Conservation (phyloP, 2,329 filamentous ascomycete genomes). For the Ceratocystis smalleyi region DNA sequence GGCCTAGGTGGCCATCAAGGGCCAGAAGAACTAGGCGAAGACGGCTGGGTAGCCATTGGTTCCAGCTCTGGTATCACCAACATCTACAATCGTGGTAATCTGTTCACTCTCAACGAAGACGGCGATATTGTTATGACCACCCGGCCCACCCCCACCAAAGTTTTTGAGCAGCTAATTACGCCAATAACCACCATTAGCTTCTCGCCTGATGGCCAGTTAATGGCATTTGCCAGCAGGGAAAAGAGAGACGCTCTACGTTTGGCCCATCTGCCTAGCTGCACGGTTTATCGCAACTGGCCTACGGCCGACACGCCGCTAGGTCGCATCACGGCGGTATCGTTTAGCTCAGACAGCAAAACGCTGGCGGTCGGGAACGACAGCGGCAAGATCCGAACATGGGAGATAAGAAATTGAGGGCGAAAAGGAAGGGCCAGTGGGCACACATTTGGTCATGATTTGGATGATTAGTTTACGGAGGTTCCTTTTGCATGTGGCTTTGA, state of each 20-base stretch:
- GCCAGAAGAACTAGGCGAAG: constrained; percentile 49
- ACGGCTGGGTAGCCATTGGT: constrained; percentile 80
- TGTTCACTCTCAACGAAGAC: constrained; percentile 32
- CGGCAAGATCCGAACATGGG: constrained; percentile 82
- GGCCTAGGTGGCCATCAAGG: constrained; percentile 57
- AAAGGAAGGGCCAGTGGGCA: background rate
- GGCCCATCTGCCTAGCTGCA: constrained; percentile 81
- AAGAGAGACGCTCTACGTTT: constrained; percentile 79
- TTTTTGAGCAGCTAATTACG: constrained; percentile 76
- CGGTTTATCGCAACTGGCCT: constrained; percentile 94
- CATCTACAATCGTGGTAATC: constrained; percentile 68
- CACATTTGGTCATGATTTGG: constrained; percentile 16
- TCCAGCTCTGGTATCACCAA: constrained; percentile 81
- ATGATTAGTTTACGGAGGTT: constrained; percentile 13
- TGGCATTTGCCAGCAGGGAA: constrained; percentile 72
- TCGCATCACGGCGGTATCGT: constrained; percentile 59
- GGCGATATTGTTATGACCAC: constrained; percentile 36
- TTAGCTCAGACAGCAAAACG: constrained; percentile 48
- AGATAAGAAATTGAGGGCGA: constrained; percentile 49
- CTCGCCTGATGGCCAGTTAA: constrained; percentile 73
- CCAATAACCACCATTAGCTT: constrained; percentile 67
- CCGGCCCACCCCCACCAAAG: constrained; percentile 54
- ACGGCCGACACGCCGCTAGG: constrained; percentile 80
- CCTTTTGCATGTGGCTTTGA: constrained; percentile 2
- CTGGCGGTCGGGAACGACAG: constrained; percentile 78